A percentile compares a stretch with the other conserved stretches of the same genome.
These are phyloP conservation scores for Toxoplasma gondii DNA, from an alignment of 169 alveolate genomes.

Conservation along the genomic window DNA sequence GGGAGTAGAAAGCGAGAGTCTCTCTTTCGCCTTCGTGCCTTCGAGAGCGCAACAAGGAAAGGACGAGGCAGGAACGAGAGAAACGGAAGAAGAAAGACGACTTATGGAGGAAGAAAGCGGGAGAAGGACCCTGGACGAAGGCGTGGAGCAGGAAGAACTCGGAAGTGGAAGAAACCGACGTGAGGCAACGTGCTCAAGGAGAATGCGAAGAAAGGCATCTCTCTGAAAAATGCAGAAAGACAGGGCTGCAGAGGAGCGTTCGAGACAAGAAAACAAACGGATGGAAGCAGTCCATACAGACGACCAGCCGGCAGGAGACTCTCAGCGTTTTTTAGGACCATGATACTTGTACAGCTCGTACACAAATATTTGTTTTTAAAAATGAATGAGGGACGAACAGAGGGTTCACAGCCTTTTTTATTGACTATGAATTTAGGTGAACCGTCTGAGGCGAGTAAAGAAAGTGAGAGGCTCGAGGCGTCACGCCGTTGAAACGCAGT, in stretches of 20 bases:
- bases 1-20: not conserved
- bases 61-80: not conserved
- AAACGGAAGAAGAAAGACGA: not conserved
- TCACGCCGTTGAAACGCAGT: no score
- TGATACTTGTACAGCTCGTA: no score
- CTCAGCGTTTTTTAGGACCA: no score
- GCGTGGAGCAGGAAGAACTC: not conserved
- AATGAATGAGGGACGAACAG: no score
- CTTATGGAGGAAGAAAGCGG: not conserved
- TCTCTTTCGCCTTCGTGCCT: not conserved
- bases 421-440: no score
- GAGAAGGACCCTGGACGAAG: not conserved
- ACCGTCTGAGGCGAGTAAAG: no score
- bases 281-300: no score
- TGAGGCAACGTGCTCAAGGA: constrained; percentile 1
- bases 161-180: not conserved
- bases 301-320: no score
- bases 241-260: not conserved
- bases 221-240: not conserved
- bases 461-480: no score
- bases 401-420: no score
- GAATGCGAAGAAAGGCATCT: not conserved
- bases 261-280: no score
- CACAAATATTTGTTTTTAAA: no score
- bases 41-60: not conserved